These are phyloP conservation scores for Calophaca sinica DNA, from an alignment of 306 rosid genomes.

Conservation along the genomic window DNA sequence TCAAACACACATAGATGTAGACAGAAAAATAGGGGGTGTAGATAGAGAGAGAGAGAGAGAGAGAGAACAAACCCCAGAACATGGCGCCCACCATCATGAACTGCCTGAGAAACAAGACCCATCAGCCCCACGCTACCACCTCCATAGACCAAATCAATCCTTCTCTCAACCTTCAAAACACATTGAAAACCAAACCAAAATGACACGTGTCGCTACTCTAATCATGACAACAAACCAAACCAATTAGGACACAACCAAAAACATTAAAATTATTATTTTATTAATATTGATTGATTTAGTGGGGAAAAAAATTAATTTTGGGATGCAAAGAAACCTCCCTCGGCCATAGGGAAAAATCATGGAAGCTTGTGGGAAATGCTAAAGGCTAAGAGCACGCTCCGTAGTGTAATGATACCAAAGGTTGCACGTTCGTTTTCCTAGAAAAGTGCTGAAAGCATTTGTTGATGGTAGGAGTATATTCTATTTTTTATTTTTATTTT, in stretches of 20 bases:
- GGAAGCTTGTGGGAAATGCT: conserved; percentile 54
- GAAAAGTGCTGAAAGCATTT: conserved; percentile 45
- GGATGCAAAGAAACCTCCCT: conserved; percentile 23
- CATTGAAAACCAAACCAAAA: conserved; percentile 55
- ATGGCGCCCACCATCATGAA: conserved; percentile 99
- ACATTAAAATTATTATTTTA: not conserved
- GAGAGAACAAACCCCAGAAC: conserved; percentile 82
- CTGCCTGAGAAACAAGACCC: conserved; percentile 99
- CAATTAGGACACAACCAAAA: not conserved
- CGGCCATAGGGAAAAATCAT: conserved; percentile 53
- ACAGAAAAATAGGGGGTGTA: not conserved
- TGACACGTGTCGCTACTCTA: conserved; percentile 60
- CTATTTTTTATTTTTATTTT: not conserved
- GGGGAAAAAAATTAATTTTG: conserved; percentile 46
- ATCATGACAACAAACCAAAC: conserved; percentile 43
- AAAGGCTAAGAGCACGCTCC: conserved; percentile 62
- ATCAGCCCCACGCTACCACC: conserved; percentile 99
- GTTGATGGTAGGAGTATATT: not conserved
- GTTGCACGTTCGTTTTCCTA: conserved; percentile 84
- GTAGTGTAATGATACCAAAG: conserved; percentile 66
- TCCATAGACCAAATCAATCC: conserved; percentile 98
- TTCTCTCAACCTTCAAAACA: conserved; percentile 80
- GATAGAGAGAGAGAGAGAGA: conserved; percentile 26
- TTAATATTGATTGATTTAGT: not conserved
- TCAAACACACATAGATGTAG: conserved; percentile 8